Conservation (phyloP, 164 flowering plant genomes). For the Liquidambar formosana region DNA sequence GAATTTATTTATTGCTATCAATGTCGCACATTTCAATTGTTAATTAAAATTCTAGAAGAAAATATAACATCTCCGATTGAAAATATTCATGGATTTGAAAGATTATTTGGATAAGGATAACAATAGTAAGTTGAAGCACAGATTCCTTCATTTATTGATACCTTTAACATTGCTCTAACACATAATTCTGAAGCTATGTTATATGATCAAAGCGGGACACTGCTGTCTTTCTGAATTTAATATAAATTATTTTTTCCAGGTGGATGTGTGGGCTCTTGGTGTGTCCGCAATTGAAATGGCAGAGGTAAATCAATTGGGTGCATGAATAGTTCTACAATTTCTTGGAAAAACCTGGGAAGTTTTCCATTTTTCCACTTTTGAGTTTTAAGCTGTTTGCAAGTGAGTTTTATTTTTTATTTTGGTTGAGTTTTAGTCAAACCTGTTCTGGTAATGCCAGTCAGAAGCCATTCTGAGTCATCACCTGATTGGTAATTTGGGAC, state of each 20-base stretch:
- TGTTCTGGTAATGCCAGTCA: background rate
- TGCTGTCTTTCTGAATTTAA: background rate
- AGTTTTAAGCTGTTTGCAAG: background rate
- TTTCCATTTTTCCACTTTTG: background rate
- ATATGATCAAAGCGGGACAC: background rate
- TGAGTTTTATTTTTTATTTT: background rate
- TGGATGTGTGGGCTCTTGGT: slow-evolving; percentile 99
- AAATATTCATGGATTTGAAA: background rate
- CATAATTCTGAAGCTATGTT: background rate
- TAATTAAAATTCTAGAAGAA: background rate
- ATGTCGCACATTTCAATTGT: background rate
- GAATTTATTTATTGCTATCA: too few relatives aligned
- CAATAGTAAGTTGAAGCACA: background rate
- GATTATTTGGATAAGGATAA: background rate
- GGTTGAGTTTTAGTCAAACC: background rate
- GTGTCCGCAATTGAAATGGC: slow-evolving; percentile 99
- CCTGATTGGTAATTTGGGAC: background rate
- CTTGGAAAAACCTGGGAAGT: background rate
- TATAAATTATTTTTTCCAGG: slow-evolving; percentile 44
- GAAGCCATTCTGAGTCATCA: background rate
- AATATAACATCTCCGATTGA: background rate
- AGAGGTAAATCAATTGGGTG: slow-evolving; percentile 60
- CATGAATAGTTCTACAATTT: background rate
- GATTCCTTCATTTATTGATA: background rate
- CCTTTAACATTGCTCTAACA: background rate